These are phyloP conservation scores for Glarea lozoyensis DNA, from an alignment of 495 filamentous ascomycete species.

Conservation along the genomic window DNA sequence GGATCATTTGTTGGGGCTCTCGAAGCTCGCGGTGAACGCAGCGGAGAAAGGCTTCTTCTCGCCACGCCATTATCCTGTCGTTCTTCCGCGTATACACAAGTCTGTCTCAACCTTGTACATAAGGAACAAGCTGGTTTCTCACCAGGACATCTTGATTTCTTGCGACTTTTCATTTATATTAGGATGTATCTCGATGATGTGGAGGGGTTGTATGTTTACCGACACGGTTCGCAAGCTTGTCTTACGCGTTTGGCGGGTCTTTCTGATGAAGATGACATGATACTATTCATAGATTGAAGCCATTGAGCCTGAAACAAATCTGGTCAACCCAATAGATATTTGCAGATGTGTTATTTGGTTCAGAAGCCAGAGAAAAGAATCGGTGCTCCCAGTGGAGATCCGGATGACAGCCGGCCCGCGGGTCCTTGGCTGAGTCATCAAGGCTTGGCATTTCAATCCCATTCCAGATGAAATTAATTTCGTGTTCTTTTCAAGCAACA, in stretches of 20 bases:
- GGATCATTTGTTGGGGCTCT: not conserved
- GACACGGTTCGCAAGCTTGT: slow-evolving; percentile 37
- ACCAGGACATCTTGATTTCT: slow-evolving; percentile 40
- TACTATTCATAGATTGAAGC: too few relatives aligned
- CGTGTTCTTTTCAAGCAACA: too few relatives aligned
- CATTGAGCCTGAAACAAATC: not conserved
- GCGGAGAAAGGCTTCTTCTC: slow-evolving; percentile 8
- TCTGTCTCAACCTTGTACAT: slow-evolving; percentile 33
- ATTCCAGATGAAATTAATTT: too few relatives aligned
- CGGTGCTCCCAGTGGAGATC: too few relatives aligned
- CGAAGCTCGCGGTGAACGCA: slow-evolving; percentile 3
- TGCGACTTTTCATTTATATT: slow-evolving; percentile 27
- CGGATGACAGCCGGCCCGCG: too few relatives aligned
- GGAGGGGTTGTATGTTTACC: slow-evolving; percentile 18
- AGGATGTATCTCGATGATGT: not conserved
- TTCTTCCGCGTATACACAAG: slow-evolving; percentile 33
- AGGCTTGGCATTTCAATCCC: too few relatives aligned
- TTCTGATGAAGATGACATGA: slow-evolving; percentile 13
- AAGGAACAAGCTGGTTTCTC: slow-evolving; percentile 39
- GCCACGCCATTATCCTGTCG: slow-evolving; percentile 22
- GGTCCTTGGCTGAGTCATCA: too few relatives aligned
- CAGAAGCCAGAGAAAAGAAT: too few relatives aligned
- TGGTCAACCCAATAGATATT: too few relatives aligned
- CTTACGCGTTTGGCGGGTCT: slow-evolving; percentile 31
- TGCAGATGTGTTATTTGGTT: too few relatives aligned